Conservation (phyloP, 2,329 filamentous ascomycete genomes). For the Alternaria sp. region DNA sequence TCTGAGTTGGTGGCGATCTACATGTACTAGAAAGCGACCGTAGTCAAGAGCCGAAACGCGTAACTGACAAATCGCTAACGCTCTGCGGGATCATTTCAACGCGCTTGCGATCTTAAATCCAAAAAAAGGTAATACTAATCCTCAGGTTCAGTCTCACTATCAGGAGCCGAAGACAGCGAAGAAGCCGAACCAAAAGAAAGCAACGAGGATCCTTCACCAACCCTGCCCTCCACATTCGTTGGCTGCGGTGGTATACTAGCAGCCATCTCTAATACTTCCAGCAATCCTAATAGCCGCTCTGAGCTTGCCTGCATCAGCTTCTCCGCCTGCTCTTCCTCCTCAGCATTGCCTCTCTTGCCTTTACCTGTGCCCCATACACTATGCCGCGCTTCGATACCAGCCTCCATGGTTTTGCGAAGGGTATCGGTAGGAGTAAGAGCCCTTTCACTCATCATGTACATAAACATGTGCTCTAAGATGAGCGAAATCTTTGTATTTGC, state of each 20-base stretch:
- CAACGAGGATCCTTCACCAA: conserved; percentile 7
- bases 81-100: too few relatives aligned
- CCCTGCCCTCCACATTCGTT: conserved; percentile 9
- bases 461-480: conserved; percentile 46
- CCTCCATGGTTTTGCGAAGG: conserved; percentile 59
- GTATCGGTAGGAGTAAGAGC: conserved; percentile 29
- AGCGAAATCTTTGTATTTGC: conserved; percentile 49
- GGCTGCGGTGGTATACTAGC: conserved; percentile 23
- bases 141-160: conserved; percentile 30
- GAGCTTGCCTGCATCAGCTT: conserved; percentile 47
- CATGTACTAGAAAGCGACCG: too few relatives aligned
- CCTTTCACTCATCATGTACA: conserved; percentile 42
- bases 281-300: conserved; percentile 44
- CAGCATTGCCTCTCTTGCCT: conserved; percentile 53
- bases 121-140: background rate
- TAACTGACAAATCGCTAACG: too few relatives aligned
- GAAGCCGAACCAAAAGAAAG: conserved; percentile 35
- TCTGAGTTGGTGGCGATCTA: too few relatives aligned
- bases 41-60: too few relatives aligned
- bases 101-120: too few relatives aligned
- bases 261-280: conserved; percentile 46
- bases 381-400: conserved; percentile 62
- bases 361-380: conserved; percentile 56
- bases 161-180: conserved; percentile 36
- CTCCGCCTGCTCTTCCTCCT: conserved; percentile 50